These are phyloP conservation scores for Austropuccinia psidii DNA, from an alignment of 1,284 basidiomycete species.

Conservation along the genomic window DNA sequence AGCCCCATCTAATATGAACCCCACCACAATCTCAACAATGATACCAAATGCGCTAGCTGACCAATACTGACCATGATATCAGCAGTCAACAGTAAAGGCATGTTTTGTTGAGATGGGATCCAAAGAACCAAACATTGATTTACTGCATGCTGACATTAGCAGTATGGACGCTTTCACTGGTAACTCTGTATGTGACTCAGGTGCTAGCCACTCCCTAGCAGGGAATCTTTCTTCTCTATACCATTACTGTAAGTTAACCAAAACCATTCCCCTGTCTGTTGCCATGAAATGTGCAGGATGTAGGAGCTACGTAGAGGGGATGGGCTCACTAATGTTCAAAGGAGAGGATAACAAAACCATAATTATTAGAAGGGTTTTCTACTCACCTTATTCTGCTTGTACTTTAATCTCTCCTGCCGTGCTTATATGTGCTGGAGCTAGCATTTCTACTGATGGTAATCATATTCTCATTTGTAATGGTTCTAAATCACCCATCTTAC, in stretches of 20 bases:
- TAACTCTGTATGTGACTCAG: background rate
- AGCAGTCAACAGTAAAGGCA: background rate
- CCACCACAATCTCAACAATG: too few species aligned
- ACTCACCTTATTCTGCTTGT: background rate
- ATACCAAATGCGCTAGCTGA: too few species aligned
- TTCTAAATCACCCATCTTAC: too few species aligned
- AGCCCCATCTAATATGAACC: background rate
- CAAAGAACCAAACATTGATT: background rate
- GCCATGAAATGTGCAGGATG: background rate
- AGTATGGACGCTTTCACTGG: background rate
- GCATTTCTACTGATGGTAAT: too few species aligned
- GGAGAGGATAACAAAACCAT: background rate
- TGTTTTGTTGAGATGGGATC: background rate
- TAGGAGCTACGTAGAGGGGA: background rate
- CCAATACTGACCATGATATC: background rate
- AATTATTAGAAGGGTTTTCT: background rate
- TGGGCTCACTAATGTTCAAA: background rate
- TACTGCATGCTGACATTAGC: background rate
- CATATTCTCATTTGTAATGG: too few species aligned
- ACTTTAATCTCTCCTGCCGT: background rate
- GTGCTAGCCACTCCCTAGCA: conserved; percentile 14
- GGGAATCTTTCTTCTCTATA: background rate
- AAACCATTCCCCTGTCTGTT: background rate
- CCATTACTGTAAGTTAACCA: background rate
- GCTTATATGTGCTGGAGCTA: background rate